Evolutionary conservation across 2,329 filamentous ascomycete genomes (phyloP).

Genomic region (Arthrobotrys iridis): DNA sequence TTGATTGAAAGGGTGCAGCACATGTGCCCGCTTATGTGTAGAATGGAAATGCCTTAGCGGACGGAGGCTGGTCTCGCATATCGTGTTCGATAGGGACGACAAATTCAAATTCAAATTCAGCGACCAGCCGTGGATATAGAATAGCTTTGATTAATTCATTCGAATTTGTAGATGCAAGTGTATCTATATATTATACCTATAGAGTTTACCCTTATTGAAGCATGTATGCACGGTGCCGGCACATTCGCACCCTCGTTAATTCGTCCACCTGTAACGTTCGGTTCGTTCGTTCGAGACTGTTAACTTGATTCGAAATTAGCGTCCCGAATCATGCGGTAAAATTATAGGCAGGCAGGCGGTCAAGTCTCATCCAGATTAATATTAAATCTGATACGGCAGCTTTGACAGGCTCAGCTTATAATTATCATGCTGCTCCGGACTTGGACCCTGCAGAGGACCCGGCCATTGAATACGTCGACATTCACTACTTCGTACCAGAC

Average conservation of each 20-base stretch:
- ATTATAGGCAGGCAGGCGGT: constrained; percentile 2
- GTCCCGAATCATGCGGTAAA: constrained; percentile 13
- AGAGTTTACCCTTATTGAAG: too few relatives aligned
- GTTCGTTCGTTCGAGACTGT: too few relatives aligned
- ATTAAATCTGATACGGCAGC: constrained; percentile 50
- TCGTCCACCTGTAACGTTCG: too few relatives aligned
- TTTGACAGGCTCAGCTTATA: constrained; percentile 34
- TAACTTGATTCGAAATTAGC: too few relatives aligned
- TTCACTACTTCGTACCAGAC: not conserved
- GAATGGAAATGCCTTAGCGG: constrained; percentile 16
- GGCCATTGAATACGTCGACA: too few relatives aligned
- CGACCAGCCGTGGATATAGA: not conserved
- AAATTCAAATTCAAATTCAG: not conserved
- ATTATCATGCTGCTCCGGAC: too few relatives aligned
- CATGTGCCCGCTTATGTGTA: constrained; percentile 19
- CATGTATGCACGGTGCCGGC: not conserved
- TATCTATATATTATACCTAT: too few relatives aligned
- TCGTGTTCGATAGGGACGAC: constrained; percentile 17
- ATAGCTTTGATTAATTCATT: not conserved
- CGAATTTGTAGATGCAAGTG: not conserved
- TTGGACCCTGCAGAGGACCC: too few relatives aligned
- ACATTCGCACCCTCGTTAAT: not conserved
- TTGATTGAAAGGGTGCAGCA: constrained; percentile 18
- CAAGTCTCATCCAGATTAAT: constrained; percentile 49
- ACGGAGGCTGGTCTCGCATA: constrained; percentile 6